These are phyloP conservation scores for Phytophthora citrophthora DNA, from an alignment of 352 stramenopile species.

Conservation along the genomic window DNA sequence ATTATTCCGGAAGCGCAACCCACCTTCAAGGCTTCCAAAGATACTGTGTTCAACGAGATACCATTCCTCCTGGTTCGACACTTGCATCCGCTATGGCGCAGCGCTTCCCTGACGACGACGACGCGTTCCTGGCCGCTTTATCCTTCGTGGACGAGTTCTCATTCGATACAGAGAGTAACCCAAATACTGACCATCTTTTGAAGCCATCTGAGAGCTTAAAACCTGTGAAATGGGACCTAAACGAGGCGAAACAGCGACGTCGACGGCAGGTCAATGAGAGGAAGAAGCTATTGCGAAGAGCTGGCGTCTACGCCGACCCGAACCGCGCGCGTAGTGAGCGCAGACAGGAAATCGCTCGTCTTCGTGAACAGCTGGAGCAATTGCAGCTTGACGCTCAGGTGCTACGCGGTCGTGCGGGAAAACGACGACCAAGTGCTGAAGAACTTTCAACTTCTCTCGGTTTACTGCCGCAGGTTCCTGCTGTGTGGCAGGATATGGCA, in stretches of 20 bases:
- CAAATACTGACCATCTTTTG: background rate
- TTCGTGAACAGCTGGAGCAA: background rate
- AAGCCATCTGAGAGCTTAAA: no score
- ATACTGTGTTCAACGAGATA: no score
- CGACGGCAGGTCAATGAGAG: background rate
- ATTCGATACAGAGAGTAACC: background rate
- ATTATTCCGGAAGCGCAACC: no score
- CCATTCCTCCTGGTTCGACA: no score
- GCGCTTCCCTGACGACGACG: background rate
- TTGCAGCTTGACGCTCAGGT: background rate
- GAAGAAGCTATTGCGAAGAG: background rate
- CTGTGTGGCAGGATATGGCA: background rate
- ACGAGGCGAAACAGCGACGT: background rate
- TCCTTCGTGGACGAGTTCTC: slow-evolving; percentile 1
- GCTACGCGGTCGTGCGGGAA: background rate
- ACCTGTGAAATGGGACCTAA: background rate
- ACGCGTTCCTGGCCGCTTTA: background rate
- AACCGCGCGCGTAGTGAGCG: background rate
- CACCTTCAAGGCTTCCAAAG: no score
- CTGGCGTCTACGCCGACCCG: background rate
- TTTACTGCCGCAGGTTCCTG: background rate
- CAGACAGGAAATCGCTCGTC: background rate
- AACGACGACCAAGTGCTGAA: background rate
- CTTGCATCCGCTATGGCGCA: no score
- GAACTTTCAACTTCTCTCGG: background rate